Percentiles rank a stretch among this genome's conserved stretches.
These are phyloP conservation scores for Elsinoe ampelina DNA, from an alignment of 2,329 filamentous ascomycete genomes.

Conservation along the genomic window DNA sequence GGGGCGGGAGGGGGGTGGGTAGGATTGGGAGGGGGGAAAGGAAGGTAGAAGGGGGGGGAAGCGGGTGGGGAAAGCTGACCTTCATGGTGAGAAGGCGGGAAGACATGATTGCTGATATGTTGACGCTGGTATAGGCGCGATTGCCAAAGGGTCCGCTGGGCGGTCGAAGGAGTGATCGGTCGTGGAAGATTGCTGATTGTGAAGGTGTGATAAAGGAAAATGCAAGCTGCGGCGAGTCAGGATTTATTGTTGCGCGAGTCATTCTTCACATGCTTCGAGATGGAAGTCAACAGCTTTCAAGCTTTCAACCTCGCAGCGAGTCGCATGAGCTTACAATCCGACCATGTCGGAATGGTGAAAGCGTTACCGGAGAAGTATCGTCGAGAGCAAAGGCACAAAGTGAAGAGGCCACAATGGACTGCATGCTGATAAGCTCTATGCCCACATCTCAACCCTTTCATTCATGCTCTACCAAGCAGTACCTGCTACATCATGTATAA, in stretches of 20 bases:
- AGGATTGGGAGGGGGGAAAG: not conserved
- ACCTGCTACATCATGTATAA: not conserved
- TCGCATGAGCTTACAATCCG: no score
- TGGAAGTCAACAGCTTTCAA: not conserved
- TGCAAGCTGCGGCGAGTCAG: not conserved
- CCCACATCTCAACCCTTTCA: not conserved
- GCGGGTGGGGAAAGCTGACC: slow-evolving; percentile 28
- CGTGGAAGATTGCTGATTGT: not conserved
- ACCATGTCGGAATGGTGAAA: no score
- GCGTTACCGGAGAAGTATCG: no score
- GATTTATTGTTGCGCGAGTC: not conserved
- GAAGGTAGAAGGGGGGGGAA: not conserved
- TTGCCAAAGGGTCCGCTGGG: not conserved
- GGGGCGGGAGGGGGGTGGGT: not conserved
- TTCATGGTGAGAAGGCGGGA: slow-evolving; percentile 88
- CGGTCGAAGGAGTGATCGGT: not conserved
- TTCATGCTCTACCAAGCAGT: not conserved
- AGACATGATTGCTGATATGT: slow-evolving; percentile 52
- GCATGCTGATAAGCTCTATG: no score
- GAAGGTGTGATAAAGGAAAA: not conserved
- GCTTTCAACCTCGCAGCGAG: no score
- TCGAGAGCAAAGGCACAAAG: no score
- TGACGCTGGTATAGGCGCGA: not conserved
- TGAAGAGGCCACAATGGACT: no score
- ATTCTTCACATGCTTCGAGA: not conserved